Percentiles rank a stretch among this genome's conserved stretches.
Conservation (phyloP, 306 rosid species). For the Sicyos edulis region DNA sequence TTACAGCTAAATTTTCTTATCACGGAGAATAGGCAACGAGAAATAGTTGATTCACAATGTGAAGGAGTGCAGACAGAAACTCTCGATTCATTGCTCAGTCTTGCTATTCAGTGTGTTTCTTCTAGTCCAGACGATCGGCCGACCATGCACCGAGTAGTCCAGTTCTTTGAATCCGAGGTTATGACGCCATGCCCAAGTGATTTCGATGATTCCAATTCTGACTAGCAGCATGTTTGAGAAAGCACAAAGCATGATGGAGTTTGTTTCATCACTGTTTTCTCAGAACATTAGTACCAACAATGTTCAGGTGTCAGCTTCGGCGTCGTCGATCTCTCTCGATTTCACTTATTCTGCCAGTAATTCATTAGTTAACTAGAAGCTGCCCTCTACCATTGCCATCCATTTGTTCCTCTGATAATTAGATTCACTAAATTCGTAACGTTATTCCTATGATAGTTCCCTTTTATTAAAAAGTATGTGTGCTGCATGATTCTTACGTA, state of each 20-base stretch:
- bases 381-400: neutral
- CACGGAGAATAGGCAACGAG: slow-evolving; percentile 72
- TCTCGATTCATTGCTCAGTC: slow-evolving; percentile 75
- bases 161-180: slow-evolving; percentile 90
- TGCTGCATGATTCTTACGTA: slow-evolving; percentile 17
- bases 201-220: slow-evolving; percentile 81
- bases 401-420: neutral
- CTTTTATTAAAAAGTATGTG: neutral
- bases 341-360: no score
- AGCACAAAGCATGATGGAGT: neutral
- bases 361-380: neutral
- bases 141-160: slow-evolving; percentile 93
- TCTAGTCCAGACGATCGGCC: slow-evolving; percentile 91
- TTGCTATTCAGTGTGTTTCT: slow-evolving; percentile 85
- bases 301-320: neutral
- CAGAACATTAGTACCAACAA: neutral
- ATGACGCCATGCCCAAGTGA: slow-evolving; percentile 97
- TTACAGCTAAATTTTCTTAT: slow-evolving; percentile 85
- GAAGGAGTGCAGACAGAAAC: slow-evolving; percentile 85
- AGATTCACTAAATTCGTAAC: neutral
- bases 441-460: neutral
- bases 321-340: neutral
- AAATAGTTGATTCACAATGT: slow-evolving; percentile 71
- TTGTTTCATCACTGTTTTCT: neutral
- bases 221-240: slow-evolving; percentile 29